Evolutionary conservation across 2,329 filamentous ascomycete genomes (phyloP), one percentile per base, ranked within the genome.

Genomic region (Penicillium digitatum): DNA sequence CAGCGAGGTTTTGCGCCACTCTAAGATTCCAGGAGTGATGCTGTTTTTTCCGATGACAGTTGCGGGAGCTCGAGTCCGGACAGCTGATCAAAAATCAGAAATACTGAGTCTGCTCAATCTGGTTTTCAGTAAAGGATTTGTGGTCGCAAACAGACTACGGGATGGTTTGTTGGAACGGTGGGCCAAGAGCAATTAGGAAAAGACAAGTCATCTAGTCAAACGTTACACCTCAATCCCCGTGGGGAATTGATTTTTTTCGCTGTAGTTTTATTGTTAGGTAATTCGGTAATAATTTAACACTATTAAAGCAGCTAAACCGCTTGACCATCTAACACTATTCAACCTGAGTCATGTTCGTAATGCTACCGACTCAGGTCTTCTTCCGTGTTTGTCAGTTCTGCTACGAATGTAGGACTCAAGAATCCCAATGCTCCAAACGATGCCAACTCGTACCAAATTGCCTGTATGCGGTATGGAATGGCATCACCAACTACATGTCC

Each of bases 371-470:
- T 18, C 27, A 53, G 7, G n/a, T 52, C 49, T 52, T 52, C 49
- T 52, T 52, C 49, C 31, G 40, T 52, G 24, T 52, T 52, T n/a
- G 40, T 52, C 32, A 52, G 39, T 31, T 52, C 49, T 7, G 46
- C 34, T n/a, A 52, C 22, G 14, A 52, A 46, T 18, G 46, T 40
- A 32, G 40, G 46, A 18, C 40, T 52, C 49, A 52, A 39, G 11
- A 46, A 32, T 8, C 31, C 49, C 32, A 52, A 46, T 38, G 14
- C 49, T 32, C 49, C 39, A 39, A 52, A 39, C 2, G 49, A 40
- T 20, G 40, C 49, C 12, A 52, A 12, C 26, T 46, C 49, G 46
- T 39, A 52, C 49, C 49, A 52, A 24, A 52, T 46, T 37, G 32
- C 32, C 18, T 39, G 34, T 26, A 45, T 52, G 26, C n/a, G n/a